Percentiles rank a stretch among this genome's conserved stretches.
These are phyloP conservation scores for Mucor piriformis DNA, from an alignment of 371 early-diverging fungal species.

Conservation along the genomic window DNA sequence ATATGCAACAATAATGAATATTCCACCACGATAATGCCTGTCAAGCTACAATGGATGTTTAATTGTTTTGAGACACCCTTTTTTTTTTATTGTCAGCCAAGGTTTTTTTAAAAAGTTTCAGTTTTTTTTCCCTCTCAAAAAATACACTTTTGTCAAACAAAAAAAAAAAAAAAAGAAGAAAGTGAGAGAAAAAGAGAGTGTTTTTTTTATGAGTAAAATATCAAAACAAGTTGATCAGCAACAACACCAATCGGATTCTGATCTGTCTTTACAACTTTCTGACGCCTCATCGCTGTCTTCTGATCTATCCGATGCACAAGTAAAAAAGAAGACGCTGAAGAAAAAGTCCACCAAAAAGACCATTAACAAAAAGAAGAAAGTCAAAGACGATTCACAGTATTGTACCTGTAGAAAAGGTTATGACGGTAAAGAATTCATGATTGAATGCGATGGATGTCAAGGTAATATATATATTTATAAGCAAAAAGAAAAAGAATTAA, in stretches of 20 bases:
- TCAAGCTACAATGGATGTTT: too few relatives aligned
- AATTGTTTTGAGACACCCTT: too few relatives aligned
- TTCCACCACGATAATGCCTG: too few relatives aligned
- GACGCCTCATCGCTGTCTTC: constrained; percentile 47
- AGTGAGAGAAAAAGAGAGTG: background rate
- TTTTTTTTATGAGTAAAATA: constrained; percentile 7
- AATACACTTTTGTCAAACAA: background rate
- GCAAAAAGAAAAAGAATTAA: background rate
- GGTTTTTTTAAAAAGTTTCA: background rate
- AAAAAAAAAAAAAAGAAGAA: background rate
- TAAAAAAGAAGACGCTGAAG: constrained; percentile 8
- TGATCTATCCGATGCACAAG: constrained; percentile 8
- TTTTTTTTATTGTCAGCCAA: background rate
- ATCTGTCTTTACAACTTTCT: constrained; percentile 43
- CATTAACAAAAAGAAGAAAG: constrained; percentile 23
- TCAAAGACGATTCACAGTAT: constrained; percentile 37
- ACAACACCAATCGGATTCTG: constrained; percentile 24
- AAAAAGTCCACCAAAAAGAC: constrained; percentile 20
- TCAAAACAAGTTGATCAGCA: constrained; percentile 3
- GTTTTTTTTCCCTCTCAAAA: background rate
- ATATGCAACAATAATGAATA: too few relatives aligned
- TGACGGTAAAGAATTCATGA: constrained; percentile 77
- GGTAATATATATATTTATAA: constrained; percentile 31
- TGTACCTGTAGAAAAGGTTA: constrained; percentile 63
- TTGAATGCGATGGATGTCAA: constrained; percentile 76